Conservation (phyloP, 139 green algal genomes). For the Dunaliella sp. region DNA sequence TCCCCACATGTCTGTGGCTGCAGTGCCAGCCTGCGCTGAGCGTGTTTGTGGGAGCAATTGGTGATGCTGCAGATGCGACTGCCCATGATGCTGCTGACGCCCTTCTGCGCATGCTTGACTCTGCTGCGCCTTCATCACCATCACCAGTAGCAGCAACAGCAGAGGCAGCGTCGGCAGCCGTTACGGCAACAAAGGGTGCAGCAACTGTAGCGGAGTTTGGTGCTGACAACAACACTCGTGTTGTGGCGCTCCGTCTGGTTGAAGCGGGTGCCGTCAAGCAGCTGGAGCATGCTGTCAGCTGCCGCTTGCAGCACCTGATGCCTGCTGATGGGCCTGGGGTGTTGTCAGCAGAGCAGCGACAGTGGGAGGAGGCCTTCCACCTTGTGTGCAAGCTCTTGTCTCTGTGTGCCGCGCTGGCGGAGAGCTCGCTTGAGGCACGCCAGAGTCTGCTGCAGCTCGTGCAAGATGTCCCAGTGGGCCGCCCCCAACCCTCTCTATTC, state of each 20-base stretch:
- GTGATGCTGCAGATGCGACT: too few species aligned
- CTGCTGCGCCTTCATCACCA: not conserved
- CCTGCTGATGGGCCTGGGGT: too few species aligned
- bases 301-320: too few species aligned
- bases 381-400: not conserved
- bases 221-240: not conserved
- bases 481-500: not conserved
- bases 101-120: not conserved
- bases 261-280: not conserved
- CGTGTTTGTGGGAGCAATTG: not conserved
- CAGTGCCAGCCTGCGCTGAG: not conserved
- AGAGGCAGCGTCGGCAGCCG: not conserved
- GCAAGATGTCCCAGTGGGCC: not conserved
- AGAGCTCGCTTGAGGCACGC: not conserved
- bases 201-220: not conserved
- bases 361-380: too few species aligned
- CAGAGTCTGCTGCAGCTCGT: not conserved
- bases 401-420: not conserved
- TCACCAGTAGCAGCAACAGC: not conserved
- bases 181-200: not conserved
- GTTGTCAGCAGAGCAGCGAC: too few species aligned
- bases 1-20: not conserved
- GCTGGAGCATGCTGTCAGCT: too few species aligned
- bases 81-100: not conserved
- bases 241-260: not conserved